These are phyloP conservation scores for Abelmoschus esculentus DNA, from an alignment of 345 rosid species.

Conservation along the genomic window DNA sequence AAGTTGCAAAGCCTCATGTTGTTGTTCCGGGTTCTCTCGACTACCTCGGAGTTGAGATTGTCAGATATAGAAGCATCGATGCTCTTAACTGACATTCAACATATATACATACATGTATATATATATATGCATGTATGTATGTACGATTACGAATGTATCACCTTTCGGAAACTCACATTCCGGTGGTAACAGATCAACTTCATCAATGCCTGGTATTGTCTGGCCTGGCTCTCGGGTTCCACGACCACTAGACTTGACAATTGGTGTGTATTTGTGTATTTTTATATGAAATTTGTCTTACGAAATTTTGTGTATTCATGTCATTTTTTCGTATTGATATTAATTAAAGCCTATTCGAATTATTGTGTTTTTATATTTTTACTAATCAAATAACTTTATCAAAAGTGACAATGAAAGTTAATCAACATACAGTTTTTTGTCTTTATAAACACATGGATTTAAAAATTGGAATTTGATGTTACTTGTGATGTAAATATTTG, in stretches of 20 bases:
- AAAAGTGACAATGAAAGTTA: too few species aligned
- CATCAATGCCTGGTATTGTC: background rate
- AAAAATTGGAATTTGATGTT: too few species aligned
- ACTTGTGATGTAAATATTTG: too few species aligned
- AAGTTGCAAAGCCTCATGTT: conserved; percentile 75
- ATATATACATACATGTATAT: background rate
- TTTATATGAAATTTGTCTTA: background rate
- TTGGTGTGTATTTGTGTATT: background rate
- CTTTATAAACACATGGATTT: too few species aligned
- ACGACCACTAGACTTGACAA: background rate
- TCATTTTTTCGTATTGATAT: background rate
- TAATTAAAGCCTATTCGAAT: too few species aligned
- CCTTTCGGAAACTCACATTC: background rate
- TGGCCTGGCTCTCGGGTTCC: too few species aligned
- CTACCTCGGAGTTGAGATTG: conserved; percentile 75
- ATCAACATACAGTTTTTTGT: too few species aligned
- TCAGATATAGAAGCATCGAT: conserved; percentile 28
- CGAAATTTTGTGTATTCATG: background rate
- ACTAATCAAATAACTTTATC: background rate
- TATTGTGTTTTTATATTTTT: too few species aligned
- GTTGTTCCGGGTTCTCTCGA: conserved; percentile 61
- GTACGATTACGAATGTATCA: background rate
- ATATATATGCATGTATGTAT: background rate
- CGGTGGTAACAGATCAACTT: background rate
- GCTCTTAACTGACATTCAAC: background rate